Conservation (phyloP, 768 basidiomycete species). For the Pulveroboletus sp. region DNA sequence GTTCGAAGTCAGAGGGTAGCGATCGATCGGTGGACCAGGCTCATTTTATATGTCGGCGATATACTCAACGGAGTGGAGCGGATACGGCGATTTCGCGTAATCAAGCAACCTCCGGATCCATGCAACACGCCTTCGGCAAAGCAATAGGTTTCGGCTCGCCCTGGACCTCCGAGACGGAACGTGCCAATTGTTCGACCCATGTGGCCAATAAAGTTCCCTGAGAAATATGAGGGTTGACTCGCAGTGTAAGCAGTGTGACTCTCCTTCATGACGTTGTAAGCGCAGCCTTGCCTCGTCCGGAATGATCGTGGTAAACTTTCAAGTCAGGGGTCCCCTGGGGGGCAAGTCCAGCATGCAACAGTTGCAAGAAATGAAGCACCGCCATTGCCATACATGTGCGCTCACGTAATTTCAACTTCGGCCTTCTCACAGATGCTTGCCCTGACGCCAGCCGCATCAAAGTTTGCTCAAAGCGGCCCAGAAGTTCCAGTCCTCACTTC, state of each 20-base stretch:
- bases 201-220: constrained; percentile 13
- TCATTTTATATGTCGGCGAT: constrained; percentile 28
- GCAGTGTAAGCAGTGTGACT: constrained; percentile 2
- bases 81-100: constrained; percentile 24
- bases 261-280: constrained; percentile 9
- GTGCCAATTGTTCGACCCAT: constrained; percentile 19
- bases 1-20: constrained; percentile 16
- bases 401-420: background rate
- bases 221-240: constrained; percentile 15
- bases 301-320: constrained; percentile 28
- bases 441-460: background rate
- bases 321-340: background rate
- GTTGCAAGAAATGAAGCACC: constrained; percentile 7
- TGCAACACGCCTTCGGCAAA: constrained; percentile 4
- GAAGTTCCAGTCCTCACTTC: too few species aligned
- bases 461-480: too few species aligned
- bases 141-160: background rate
- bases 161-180: background rate
- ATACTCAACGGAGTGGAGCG: constrained; percentile 19
- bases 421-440: constrained; percentile 4
- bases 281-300: constrained; percentile 12
- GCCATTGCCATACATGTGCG: constrained; percentile 9
- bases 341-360: constrained; percentile 1
- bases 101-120: background rate
- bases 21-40: constrained; percentile 12